Conservation (phyloP, 345 rosid species). For the Eucalyptus rudis region DNA sequence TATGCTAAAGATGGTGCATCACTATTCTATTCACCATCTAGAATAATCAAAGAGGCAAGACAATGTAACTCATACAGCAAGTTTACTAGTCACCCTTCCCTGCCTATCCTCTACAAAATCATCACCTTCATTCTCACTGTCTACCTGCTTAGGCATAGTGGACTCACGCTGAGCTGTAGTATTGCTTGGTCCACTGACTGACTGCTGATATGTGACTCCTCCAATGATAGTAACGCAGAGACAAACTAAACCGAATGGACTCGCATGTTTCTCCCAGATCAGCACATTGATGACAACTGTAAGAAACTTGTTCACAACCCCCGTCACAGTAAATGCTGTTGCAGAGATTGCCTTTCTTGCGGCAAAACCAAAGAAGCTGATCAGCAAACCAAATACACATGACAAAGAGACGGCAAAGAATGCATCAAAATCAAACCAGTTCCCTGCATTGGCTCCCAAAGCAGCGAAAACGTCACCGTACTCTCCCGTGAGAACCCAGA, state of each 20-base stretch:
- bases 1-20: not conserved
- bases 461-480: conserved; percentile 52
- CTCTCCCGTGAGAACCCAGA: conserved; percentile 88
- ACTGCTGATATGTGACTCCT: conserved; percentile 93
- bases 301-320: conserved; percentile 95
- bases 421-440: conserved; percentile 47
- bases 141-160: conserved; percentile 12
- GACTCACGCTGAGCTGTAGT: conserved; percentile 20
- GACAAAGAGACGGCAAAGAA: conserved; percentile 71
- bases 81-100: conserved; percentile 15
- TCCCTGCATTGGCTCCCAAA: conserved; percentile 30
- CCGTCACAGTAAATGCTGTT: conserved; percentile 93
- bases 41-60: not conserved
- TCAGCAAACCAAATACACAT: conserved; percentile 82
- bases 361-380: conserved; percentile 94
- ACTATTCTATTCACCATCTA: not conserved
- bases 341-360: conserved; percentile 91
- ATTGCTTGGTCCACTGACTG: conserved; percentile 39
- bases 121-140: conserved; percentile 11
- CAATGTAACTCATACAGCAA: not conserved
- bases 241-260: conserved; percentile 80
- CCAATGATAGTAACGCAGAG: conserved; percentile 77
- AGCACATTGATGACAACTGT: conserved; percentile 87
- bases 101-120: conserved; percentile 23
- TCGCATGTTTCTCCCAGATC: conserved; percentile 98